A percentile compares a stretch with the other conserved stretches of the same genome.
Evolutionary conservation across 1,139 yeast species (phyloP).

Genomic region (Taphrina sp.): DNA sequence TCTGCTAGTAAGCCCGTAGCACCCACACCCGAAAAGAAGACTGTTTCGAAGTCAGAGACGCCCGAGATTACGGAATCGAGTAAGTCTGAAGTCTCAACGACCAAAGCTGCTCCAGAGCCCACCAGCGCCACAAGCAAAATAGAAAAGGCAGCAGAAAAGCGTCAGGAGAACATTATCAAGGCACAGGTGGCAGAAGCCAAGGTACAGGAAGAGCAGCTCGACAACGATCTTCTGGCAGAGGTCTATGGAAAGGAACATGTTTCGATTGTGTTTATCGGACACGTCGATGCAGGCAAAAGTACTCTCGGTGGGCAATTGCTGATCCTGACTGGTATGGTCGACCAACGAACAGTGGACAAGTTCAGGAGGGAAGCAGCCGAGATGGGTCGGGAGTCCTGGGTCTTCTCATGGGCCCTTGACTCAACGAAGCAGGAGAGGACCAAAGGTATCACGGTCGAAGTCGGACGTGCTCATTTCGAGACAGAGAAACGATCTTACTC

Average conservation of each 20-base stretch:
- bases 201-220: constrained; percentile 83
- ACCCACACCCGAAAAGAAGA: constrained; percentile 38
- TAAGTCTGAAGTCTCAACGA: constrained; percentile 35
- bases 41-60: constrained; percentile 35
- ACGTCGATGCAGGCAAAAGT: constrained; percentile 98
- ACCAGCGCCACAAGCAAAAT: constrained; percentile 39
- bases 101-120: constrained; percentile 35
- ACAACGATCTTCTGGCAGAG: constrained; percentile 82
- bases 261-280: constrained; percentile 97
- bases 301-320: constrained; percentile 98
- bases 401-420: constrained; percentile 98
- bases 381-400: constrained; percentile 99
- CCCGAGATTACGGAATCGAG: constrained; percentile 29
- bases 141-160: constrained; percentile 40
- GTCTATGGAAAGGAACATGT: constrained; percentile 96
- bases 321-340: constrained; percentile 92
- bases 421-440: constrained; percentile 97
- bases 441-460: constrained; percentile 98
- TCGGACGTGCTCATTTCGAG: constrained; percentile 95
- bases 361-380: constrained; percentile 98
- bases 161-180: constrained; percentile 46
- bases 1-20: constrained; percentile 29
- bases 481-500: constrained; percentile 97
- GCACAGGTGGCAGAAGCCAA: constrained; percentile 50
- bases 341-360: constrained; percentile 97